Evolutionary conservation across 2,329 filamentous ascomycete genomes (phyloP), one percentile per base, ranked within the genome.

Genomic region (Phyllosticta citribraziliensis): DNA sequence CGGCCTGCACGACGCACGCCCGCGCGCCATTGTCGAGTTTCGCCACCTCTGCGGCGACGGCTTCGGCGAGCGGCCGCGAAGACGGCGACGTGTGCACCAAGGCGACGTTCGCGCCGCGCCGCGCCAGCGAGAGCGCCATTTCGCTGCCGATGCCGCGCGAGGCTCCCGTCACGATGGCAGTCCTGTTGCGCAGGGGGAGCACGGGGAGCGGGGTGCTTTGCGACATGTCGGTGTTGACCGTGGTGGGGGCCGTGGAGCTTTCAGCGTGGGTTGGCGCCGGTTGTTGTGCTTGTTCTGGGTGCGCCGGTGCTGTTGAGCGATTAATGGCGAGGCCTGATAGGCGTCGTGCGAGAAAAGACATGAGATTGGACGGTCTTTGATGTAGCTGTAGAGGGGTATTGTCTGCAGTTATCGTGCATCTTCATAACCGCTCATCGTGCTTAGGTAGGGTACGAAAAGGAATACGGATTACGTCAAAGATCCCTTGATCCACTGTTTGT

Each of bases 161-260:
- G 19, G 70, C 73, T 3, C 77, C 77, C 1, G 75, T 82, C 0
- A 81, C 74, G 51, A 82, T 78, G 54, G 78, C 78, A 1, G 74
- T 69, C 59, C 73, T 75, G 56, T 50, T 50, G 2, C 50, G 56
- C 40, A 52, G 19, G 8, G 52, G 12, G 6, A 53, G 20, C 6
- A 19, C 11, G 19, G 52, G 52, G 52, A 24, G 52, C 11, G 52
- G 52, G 52, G 24, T 22, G 52, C 5, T 53, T 22, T 53, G 52
- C 40, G 40, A 47, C 40, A n/a, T 30, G 27, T 30, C 17, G 14
- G n/a, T 47, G 40, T 4, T n/a, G 17, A n/a, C n/a, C 2, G 40
- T n/a, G 40, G 40, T 17, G 35, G 35, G 35, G 40, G 17, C 40
- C 17, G 40, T n/a, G 14, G 40, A n/a, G 40, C n/a, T 4, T 6